These are phyloP conservation scores for Capsella rubella DNA, from an alignment of 441 rosid species.

Conservation along the genomic window DNA sequence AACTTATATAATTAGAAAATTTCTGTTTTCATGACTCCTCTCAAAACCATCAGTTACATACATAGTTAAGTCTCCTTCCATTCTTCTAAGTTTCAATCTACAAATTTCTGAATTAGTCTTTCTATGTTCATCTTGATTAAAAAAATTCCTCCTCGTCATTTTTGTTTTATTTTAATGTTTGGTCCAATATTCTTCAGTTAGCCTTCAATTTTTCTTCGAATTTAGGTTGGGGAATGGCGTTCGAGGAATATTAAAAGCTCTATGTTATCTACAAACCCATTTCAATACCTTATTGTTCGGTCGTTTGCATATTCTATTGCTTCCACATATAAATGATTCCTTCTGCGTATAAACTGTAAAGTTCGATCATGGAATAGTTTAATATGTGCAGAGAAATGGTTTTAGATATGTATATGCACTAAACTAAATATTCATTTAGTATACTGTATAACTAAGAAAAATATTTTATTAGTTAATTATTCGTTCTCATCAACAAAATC, in stretches of 20 bases:
- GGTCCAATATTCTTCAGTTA: neutral
- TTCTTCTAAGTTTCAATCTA: neutral
- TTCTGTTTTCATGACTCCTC: neutral
- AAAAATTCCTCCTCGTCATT: neutral
- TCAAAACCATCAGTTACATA: neutral
- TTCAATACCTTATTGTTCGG: neutral
- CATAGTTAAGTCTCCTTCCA: neutral
- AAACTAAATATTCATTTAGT: neutral
- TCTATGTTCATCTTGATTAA: neutral
- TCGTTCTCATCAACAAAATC: constrained; percentile 24
- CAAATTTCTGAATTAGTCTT: neutral
- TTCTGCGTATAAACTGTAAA: neutral
- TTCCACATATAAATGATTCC: neutral
- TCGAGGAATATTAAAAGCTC: neutral
- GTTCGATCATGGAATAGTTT: neutral
- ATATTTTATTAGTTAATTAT: neutral
- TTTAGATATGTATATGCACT: neutral
- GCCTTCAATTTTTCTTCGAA: neutral
- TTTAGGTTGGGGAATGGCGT: neutral
- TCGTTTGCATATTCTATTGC: neutral
- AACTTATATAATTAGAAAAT: neutral
- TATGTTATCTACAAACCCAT: neutral
- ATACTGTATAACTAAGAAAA: neutral
- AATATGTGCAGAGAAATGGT: neutral
- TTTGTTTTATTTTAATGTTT: neutral